Base-by-base conservation (phyloP, 441 rosid species). In the Viola pubescens region DNA sequence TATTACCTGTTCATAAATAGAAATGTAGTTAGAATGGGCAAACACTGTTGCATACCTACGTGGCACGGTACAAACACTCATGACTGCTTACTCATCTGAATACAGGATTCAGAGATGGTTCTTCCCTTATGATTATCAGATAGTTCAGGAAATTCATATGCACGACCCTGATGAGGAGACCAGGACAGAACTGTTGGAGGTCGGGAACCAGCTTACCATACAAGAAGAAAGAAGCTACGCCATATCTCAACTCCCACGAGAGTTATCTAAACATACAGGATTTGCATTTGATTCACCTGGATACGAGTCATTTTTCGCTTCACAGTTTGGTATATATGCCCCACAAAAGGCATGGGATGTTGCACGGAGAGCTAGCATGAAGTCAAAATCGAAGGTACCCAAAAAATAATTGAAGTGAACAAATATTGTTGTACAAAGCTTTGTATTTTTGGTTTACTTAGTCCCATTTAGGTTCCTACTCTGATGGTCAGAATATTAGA, bases 291-390 rank as follows among this genome's bases (percentile, higher is more conserved):
- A 91, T 67, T 94, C 99, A 1, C 99, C 98, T 1, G 98, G 94
- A 10, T 94, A 85, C 1, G 99, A 94, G 73, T 94, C 97, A 45
- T 94, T 94, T 79, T 94, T 94, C 9, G 98, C 99, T 6, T 70
- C 97, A 12, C 96, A 94, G 72, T 70, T 82, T n/a, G 98, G 99
- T 55, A 56, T 88, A 4, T 73, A 75, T 67, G 97, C 90, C 12
- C 98, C 98, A 0, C 97, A 88, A 37, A 94, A 85, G 81, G 88
- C 98, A 34, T 94, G 97, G 98, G 99, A 94, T 80, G 99, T 94
- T 58, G 94, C 92, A 16, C 75, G 91, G 66, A 81, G 99, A 84
- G 99, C 98, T 50, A 85, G 97, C 72, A 76, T 83, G 85, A 75
- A 65, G 73, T 66, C 90, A n/a, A 74, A 75, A 59, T 76, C 83